Base-by-base conservation (phyloP, 2,329 filamentous ascomycete species). In the Aspergillus chevalieri region DNA sequence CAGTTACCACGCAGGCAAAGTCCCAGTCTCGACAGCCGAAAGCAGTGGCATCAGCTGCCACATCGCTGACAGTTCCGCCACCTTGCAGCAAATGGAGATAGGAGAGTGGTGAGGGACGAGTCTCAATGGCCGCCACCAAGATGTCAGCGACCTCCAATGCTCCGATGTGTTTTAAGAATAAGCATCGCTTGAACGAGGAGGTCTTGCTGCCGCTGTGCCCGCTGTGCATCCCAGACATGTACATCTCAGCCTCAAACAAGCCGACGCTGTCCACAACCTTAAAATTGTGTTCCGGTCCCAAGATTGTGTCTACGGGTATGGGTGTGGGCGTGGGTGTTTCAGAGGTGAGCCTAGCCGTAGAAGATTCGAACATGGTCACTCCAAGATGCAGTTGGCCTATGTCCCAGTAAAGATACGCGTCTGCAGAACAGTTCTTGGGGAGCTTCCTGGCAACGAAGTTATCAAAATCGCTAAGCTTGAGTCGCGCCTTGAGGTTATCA, bases 21-120 rank as follows among this genome's bases (percentile, higher is more conserved):
- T 79, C 73, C 82, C 81, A 85, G 61, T 81, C 73, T 64, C 82
- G 78, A 68, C 77, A 83, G 42, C 82, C 81, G 47, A 85, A 85
- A 47, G 82, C 81, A 50, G 77, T 79, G 22, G 70, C 72, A 53
- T 76, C 64, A 4, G 65, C 53, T 1, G 65, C 57, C 14, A 78
- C 55, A 22, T 82, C 69, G 42, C 56, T n/a, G 39, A 81, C 62
- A 0, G 74, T 76, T 53, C 76, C 78, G 6, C 80, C 80, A 15
- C 81, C 81, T 38, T 84, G 82, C 7, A 85, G 65, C 4, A 86
- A 76, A 71, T 85, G 81, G 45, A 85, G 64, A 66, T 85, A 85
- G 63, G 79, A 84, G 12, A 79, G 59, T 36, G 73, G 66, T 0
- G 78, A 72, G 2, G 81, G 80, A 39, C 78, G 73, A 52, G 52